Evolutionary conservation across 768 basidiomycete genomes (phyloP), one percentile per base, ranked within the genome.

Genomic region (Kwoniella sp.): DNA sequence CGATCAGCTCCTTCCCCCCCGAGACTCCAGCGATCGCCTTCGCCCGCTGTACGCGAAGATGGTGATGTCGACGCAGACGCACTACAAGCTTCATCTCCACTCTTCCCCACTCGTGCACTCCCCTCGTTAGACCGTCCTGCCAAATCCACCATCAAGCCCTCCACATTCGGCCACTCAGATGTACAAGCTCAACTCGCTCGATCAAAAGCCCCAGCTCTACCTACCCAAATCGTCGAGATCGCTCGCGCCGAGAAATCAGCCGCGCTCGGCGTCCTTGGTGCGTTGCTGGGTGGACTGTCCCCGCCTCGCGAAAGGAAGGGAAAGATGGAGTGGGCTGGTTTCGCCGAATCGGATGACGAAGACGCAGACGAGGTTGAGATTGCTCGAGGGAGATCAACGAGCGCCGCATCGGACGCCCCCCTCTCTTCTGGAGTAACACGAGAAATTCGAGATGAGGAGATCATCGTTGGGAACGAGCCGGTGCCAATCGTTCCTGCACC

Each of bases 231-330:
- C 5, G 54, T 61, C 48, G 37, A 47, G 7, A 37, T 37, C 15
- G 66, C 66, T 30, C 67, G 63, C 13, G 29, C 63, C 4, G 67
- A 64, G 34, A 51, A 30, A 59, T 56, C 67, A 17, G 58, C 52
- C 15, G 62, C 63, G 23, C 59, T 61, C 12, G 57, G 63, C 45
- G 51, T 69, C 13, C 55, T 65, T 2, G 55, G 54, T 30, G 51
- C 62, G 1, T 37, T 64, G 22, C 45, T 63, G 2, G 62, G 67
- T 12, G 63, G 30, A 23, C 9, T 59, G 0, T 59, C 63, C 2
- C 50, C 63, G 0, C 51, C 57, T 30, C 12, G 57, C 1, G 57
- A 50, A 13, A 53, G 22, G 52, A 50, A 25, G 23, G 55, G 47
- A 2, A 53, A 57, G 23, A 45, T 37, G 5, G 63, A 60, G 30